Evolutionary conservation across 2,329 filamentous ascomycete species (phyloP), one percentile per base, ranked within the genome.

Genomic region (Aspergillus amoenus): DNA sequence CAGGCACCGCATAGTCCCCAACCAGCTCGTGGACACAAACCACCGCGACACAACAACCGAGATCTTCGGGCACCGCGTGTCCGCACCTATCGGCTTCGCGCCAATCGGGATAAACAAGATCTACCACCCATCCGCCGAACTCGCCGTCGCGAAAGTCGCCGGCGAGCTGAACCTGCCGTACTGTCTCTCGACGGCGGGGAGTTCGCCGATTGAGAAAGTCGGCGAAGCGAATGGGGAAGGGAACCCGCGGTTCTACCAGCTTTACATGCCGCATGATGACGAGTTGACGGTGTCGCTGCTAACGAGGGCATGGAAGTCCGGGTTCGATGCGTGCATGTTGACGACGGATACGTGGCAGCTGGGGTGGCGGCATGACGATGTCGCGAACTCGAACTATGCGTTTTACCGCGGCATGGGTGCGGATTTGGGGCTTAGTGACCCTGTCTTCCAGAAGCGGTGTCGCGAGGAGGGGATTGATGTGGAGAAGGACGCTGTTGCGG

Each of bases 71-170:
- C 82, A 87, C 68, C 77, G 78, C 48, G 80, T 84, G 13, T 76
- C 79, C 2, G 84, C 84, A 0, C 85, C 85, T 0, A 82, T 88
- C 50, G 84, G 83, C n/a, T 85, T 88, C 64, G 82, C 85, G 0
- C 84, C 85, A 0, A 81, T 88, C 27, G 85, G 85, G 4, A 87
- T 88, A 63, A 87, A 88, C 73, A 82, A 82, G 60, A 88, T 88
- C 63, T 88, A 87, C 72, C 79, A 88, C 63, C 77, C 79, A 0
- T 67, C 72, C 0, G 85, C 82, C 40, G 86, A 88, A 66, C 67
- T 85, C 0, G 79, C 83, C 0, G 84, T 87, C 1, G 84, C 85
- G 9, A 81, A 79, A 56, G 83, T 84, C 0, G 84, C 84, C 0
- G 78, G 78, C n/a, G 82, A 86, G 61, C 71, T 87, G 3, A 81